phyloP scores from a whole-genome alignment of 129 eudicot genomes.

The Dittrichia graveolens region DNA sequence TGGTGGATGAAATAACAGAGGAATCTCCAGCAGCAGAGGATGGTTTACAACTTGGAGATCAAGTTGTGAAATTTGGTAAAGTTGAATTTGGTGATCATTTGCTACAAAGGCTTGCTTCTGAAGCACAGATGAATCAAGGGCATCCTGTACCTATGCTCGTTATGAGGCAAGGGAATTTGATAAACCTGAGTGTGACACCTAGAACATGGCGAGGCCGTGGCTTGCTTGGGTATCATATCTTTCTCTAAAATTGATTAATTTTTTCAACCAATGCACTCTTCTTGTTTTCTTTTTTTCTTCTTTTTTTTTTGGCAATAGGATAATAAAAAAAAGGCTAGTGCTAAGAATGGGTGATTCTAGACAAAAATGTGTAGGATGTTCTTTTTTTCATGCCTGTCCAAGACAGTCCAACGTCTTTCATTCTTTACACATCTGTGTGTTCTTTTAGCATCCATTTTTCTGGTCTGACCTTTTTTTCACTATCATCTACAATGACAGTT shows the following conservation, averaged over 20 bases:
- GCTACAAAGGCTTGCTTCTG: constrained; percentile 74
- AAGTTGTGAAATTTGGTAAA: constrained; percentile 78
- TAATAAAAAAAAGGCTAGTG: neutral
- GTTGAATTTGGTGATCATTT: constrained; percentile 87
- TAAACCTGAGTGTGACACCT: constrained; percentile 75
- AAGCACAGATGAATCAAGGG: constrained; percentile 73
- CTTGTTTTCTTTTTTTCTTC: neutral
- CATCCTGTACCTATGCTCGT: constrained; percentile 58
- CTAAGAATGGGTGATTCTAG: too few relatives aligned
- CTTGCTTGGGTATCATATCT: constrained; percentile 71
- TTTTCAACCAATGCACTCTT: neutral
- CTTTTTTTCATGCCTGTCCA: too few relatives aligned
- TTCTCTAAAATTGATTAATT: neutral
- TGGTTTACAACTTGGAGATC: constrained; percentile 97
- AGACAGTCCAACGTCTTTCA: too few relatives aligned
- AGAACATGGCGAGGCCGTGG: constrained; percentile 96
- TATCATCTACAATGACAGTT: too few relatives aligned
- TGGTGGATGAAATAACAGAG: constrained; percentile 92
- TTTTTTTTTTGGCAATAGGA: neutral
- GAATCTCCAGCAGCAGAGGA: constrained; percentile 97
- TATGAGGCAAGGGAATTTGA: constrained; percentile 71
- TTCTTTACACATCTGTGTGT: too few relatives aligned
- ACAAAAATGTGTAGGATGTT: too few relatives aligned
- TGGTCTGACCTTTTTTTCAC: too few relatives aligned
- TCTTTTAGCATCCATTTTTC: too few relatives aligned